Evolutionary conservation across 148 eudicot genomes (phyloP).

Genomic region (Gaultheria prostrata): DNA sequence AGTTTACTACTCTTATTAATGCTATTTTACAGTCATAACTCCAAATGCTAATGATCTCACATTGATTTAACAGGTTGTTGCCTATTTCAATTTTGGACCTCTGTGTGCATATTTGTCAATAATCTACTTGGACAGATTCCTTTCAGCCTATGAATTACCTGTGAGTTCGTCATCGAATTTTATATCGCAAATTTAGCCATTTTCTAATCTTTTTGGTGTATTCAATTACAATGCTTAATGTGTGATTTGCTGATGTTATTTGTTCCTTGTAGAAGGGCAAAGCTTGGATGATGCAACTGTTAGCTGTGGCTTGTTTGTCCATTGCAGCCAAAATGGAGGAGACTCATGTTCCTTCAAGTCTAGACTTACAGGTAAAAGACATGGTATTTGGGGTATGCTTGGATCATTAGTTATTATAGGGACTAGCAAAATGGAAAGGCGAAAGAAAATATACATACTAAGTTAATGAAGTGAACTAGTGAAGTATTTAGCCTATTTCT

Average conservation of each 20-base stretch:
- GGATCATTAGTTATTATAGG: background rate
- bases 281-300: constrained; percentile 75
- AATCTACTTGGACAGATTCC: constrained; percentile 78
- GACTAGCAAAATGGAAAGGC: background rate
- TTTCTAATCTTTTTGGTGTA: background rate
- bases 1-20: constrained; percentile 7
- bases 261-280: constrained; percentile 39
- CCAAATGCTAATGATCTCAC: constrained; percentile 3
- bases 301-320: constrained; percentile 71
- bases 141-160: constrained; percentile 53
- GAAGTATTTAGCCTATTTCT: background rate
- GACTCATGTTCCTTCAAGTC: constrained; percentile 51
- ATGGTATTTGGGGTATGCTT: background rate
- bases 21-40: background rate
- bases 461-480: background rate
- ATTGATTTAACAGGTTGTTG: constrained; percentile 54
- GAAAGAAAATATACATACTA: background rate
- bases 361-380: constrained; percentile 65
- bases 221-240: background rate
- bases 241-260: background rate
- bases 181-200: background rate
- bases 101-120: constrained; percentile 58
- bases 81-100: constrained; percentile 71
- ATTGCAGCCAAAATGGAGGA: constrained; percentile 79
- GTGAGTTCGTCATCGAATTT: constrained; percentile 43